Evolutionary conservation across 306 rosid species (phyloP), one percentile per base, ranked within the genome.

Genomic region (Citrullus colocynthis): DNA sequence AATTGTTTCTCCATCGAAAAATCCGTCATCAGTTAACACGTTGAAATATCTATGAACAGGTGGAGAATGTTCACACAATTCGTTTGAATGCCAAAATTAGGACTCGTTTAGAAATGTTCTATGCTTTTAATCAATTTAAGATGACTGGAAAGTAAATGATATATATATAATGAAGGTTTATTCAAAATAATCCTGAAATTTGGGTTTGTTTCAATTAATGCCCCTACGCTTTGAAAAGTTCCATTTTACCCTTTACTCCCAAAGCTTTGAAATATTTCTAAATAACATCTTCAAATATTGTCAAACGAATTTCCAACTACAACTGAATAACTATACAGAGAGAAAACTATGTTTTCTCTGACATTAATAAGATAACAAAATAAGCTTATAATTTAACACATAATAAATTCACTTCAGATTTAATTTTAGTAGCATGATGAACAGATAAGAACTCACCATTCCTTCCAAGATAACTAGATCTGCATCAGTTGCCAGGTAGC

Each of bases 381-480:
- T 0, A 71, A 24, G 14, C n/a, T 71, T 1, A 71, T n/a, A 21
- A 44, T 45, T 70, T 70, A 34, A 37, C 39, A 11, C 75, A 24
- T 36, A 9, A 54, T 74, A 49, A 30, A 51, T 30, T 49, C 44
- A 56, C 34, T 15, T 51, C 76, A 57, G 18, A 42, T 55, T 78
- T 41, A 39, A 73, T 77, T 77, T 79, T 37, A 55, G 78, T 56
- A 78, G 76, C 30, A 70, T 37, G 65, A 48, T 44, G 52, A 75
- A 75, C 12, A 61, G 60, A 55, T 45, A 79, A 81, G 69, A 84
- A 87, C 89, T 87, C 82, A 95, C 99, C 99, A 95, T 95, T 81
- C 99, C 99, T 90, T 95, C 99, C 85, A 88, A 82, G 80, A 95
- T 75, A 78, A 92, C 97, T 24, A 95, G 86, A 87, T 92, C 97